Conservation (phyloP, 306 rosid species). For the Psophocarpus tetragonolobus region DNA sequence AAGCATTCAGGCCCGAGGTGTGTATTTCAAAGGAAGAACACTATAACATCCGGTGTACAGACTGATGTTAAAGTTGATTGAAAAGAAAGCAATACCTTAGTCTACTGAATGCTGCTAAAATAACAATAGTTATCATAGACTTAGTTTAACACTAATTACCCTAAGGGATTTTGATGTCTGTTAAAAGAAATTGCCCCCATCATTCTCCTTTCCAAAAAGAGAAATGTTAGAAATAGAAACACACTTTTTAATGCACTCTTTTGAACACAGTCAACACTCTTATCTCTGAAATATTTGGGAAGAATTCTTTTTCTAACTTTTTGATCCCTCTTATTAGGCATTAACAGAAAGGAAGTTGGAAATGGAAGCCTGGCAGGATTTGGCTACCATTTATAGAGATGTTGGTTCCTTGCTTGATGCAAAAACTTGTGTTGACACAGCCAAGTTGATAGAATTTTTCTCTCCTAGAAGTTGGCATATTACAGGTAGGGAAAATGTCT, state of each 20-base stretch:
- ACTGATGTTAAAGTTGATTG: constrained; percentile 4
- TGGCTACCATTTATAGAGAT: constrained; percentile 67
- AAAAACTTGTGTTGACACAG: constrained; percentile 67
- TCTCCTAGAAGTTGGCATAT: constrained; percentile 75
- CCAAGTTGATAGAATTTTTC: constrained; percentile 57
- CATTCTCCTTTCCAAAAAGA: neutral
- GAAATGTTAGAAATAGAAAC: too few species aligned
- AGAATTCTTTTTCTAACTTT: neutral
- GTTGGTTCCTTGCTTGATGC: constrained; percentile 67
- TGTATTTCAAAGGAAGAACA: constrained; percentile 6
- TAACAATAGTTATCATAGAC: neutral
- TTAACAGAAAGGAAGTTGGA: constrained; percentile 55
- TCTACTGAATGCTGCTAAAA: neutral
- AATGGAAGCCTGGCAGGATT: constrained; percentile 76
- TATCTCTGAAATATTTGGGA: neutral
- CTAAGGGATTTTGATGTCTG: neutral
- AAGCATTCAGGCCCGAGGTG: constrained; percentile 39
- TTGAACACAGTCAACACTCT: too few species aligned
- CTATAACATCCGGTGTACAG: constrained; percentile 3
- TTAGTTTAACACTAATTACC: neutral
- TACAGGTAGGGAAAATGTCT: constrained; percentile 47
- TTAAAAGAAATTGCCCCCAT: neutral
- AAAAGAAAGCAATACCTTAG: constrained; percentile 17
- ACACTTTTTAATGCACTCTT: too few species aligned
- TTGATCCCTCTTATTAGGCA: constrained; percentile 44